Conservation (phyloP, 2,329 filamentous ascomycete genomes). For the Pestalotiopsis fici region DNA sequence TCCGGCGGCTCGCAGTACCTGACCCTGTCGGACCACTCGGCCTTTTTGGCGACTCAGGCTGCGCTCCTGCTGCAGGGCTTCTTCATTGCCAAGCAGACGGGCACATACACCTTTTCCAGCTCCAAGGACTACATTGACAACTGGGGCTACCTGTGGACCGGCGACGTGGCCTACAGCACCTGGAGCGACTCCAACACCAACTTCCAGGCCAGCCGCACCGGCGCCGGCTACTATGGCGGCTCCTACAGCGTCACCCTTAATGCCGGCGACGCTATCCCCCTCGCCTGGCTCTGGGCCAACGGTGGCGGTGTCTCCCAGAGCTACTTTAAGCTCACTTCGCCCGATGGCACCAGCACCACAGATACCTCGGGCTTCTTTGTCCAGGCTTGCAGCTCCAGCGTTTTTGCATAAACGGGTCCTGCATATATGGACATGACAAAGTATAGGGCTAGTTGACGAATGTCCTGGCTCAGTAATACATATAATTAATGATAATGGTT, state of each 20-base stretch:
- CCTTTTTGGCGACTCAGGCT: neutral
- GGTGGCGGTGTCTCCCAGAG: constrained; percentile 13
- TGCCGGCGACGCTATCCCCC: constrained; percentile 16
- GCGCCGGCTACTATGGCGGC: constrained; percentile 2
- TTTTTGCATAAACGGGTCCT: constrained; percentile 3
- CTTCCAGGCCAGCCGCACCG: constrained; percentile 10
- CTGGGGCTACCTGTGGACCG: constrained; percentile 17
- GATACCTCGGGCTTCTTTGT: constrained; percentile 12
- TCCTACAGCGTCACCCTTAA: constrained; percentile 6
- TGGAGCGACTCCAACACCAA: constrained; percentile 18
- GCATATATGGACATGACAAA: too few species aligned
- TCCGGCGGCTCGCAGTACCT: neutral
- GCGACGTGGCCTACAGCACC: constrained; percentile 11
- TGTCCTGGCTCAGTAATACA: too few species aligned
- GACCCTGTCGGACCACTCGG: constrained; percentile 1
- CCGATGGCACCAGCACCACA: constrained; percentile 8
- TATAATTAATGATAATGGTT: too few species aligned
- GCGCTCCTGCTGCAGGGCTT: constrained; percentile 15
- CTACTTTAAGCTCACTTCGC: constrained; percentile 10
- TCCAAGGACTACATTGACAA: constrained; percentile 12
- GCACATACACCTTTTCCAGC: constrained; percentile 11
- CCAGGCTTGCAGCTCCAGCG: constrained; percentile 10
- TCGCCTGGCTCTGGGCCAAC: constrained; percentile 17
- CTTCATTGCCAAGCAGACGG: constrained; percentile 14
- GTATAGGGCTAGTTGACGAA: too few species aligned